These are phyloP conservation scores for Niveomyces coronatus DNA, from an alignment of 2,329 filamentous ascomycete species.

Conservation along the genomic window DNA sequence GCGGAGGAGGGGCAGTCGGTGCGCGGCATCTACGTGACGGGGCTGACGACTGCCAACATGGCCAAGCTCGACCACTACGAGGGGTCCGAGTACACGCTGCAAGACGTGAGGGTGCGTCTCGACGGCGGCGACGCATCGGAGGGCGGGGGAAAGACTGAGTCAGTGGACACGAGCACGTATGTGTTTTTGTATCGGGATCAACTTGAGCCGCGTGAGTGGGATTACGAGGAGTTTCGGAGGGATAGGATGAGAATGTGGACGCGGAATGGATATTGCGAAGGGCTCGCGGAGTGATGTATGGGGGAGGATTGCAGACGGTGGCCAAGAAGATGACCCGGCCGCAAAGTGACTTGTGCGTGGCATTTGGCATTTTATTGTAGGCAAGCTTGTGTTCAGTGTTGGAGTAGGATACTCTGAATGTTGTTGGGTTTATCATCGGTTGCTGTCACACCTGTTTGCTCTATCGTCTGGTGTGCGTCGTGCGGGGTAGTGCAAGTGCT, in stretches of 20 bases:
- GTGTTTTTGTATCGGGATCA: slow-evolving; percentile 41
- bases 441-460: too few species aligned
- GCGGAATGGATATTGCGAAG: slow-evolving; percentile 30
- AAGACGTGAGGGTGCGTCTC: slow-evolving; percentile 38
- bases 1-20: slow-evolving; percentile 47
- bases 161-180: slow-evolving; percentile 41
- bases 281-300: slow-evolving; percentile 10
- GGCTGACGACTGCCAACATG: slow-evolving; percentile 69
- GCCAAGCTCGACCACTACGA: slow-evolving; percentile 72
- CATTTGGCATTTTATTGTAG: slow-evolving; percentile 4
- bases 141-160: slow-evolving; percentile 37
- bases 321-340: too few species aligned
- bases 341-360: too few species aligned
- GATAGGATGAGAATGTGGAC: slow-evolving; percentile 56
- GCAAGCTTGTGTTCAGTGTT: too few species aligned
- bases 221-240: slow-evolving; percentile 70
- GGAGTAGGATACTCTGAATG: too few species aligned
- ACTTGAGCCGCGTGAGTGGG: slow-evolving; percentile 73
- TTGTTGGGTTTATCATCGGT: too few species aligned
- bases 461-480: too few species aligned
- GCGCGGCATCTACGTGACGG: slow-evolving; percentile 65
- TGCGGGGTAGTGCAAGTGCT: too few species aligned
- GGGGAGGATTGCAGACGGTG: too few species aligned
- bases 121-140: slow-evolving; percentile 28
- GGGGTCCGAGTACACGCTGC: slow-evolving; percentile 53